Conservation (phyloP, 805 yeast species). For the Vanderwaltozyma polyspora region DNA sequence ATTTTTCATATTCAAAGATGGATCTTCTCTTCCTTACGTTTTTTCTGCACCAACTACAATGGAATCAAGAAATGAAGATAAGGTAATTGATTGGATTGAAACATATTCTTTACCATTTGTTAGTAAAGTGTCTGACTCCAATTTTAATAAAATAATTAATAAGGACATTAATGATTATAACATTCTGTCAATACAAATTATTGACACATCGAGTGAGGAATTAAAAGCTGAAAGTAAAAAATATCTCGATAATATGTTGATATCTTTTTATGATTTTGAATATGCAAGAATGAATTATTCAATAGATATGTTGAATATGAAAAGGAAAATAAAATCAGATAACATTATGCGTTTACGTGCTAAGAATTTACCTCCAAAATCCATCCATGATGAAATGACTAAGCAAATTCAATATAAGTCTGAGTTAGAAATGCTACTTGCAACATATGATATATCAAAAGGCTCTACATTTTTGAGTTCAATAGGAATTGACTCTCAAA, state of each 20-base stretch:
- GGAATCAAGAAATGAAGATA: conserved; percentile 43
- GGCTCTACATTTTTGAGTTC: conserved; percentile 22
- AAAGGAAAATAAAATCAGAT: conserved; percentile 33
- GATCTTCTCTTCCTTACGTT: conserved; percentile 39
- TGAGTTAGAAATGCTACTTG: conserved; percentile 33
- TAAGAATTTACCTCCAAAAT: conserved; percentile 32
- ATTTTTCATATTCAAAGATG: conserved; percentile 47
- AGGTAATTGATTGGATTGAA: conserved; percentile 40
- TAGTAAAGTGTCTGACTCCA: conserved; percentile 38
- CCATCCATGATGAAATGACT: conserved; percentile 39
- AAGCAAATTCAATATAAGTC: conserved; percentile 36
- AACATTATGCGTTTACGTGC: conserved; percentile 35
- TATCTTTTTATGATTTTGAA: conserved; percentile 40
- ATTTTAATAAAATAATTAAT: conserved; percentile 10
- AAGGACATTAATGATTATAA: conserved; percentile 11
- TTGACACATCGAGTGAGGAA: conserved; percentile 14
- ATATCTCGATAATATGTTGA: conserved; percentile 14
- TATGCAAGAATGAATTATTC: conserved; percentile 32
- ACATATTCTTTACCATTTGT: conserved; percentile 41
- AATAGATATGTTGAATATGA: conserved; percentile 28
- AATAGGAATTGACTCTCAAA: conserved; percentile 13
- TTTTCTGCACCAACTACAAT: conserved; percentile 54
- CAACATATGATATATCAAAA: conserved; percentile 41
- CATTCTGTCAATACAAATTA: conserved; percentile 13
- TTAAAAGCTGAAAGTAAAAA: conserved; percentile 14